phyloP scores from a whole-genome alignment of 805 yeast genomes.

The Lachancea waltii region DNA sequence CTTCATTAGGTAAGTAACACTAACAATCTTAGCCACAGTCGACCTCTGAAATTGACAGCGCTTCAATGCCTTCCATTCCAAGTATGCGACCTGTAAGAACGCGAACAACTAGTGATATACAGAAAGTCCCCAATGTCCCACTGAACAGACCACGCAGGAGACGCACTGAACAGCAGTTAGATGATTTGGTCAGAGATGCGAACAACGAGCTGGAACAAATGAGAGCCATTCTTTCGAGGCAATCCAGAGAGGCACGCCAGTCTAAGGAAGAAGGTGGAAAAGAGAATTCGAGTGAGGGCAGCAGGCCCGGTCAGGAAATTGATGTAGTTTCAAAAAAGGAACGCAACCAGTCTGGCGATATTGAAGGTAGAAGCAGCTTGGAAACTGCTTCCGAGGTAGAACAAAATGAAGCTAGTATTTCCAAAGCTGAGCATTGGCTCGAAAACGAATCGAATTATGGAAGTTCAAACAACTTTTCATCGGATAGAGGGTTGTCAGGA shows the following conservation, averaged over 20 bases:
- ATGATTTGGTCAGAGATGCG: constrained; percentile 9
- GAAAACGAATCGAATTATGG: no score
- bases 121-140: constrained; percentile 8
- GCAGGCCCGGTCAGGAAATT: no score
- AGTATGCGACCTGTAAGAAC: constrained; percentile 14
- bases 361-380: neutral
- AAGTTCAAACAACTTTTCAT: neutral
- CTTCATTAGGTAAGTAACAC: neutral
- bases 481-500: no score
- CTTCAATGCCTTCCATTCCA: constrained; percentile 17
- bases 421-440: no score
- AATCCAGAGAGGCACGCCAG: neutral
- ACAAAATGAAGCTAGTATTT: neutral
- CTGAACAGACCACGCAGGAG: constrained; percentile 10
- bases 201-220: constrained; percentile 13
- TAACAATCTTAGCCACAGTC: neutral
- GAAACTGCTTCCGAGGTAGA: neutral
- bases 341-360: neutral
- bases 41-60: neutral
- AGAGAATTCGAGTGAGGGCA: neutral
- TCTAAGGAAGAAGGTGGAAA: no score
- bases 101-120: constrained; percentile 6
- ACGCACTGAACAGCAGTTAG: constrained; percentile 13
- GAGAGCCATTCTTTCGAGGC: neutral
- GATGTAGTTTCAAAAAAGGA: no score